phyloP scores from a whole-genome alignment of 1,284 basidiomycete species.

The Cryptococcus maquisensis region DNA sequence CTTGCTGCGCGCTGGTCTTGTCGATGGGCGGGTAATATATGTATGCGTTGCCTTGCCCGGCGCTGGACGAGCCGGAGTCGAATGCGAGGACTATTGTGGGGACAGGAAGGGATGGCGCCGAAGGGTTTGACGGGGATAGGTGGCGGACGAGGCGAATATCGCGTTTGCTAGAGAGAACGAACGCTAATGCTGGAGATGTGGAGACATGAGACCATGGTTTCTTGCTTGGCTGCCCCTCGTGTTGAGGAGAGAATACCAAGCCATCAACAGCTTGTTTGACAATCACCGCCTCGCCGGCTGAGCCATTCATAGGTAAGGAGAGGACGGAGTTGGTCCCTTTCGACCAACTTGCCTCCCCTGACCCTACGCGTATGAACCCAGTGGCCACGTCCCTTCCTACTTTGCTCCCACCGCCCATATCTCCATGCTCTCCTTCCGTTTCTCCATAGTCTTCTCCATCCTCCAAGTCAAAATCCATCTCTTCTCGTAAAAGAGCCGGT shows the following conservation, averaged over 20 bases:
- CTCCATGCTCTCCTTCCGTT: conserved; percentile 50
- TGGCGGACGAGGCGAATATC: conserved; percentile 81
- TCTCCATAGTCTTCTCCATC: conserved; percentile 54
- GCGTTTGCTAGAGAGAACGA: conserved; percentile 89
- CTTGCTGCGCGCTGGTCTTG: conserved; percentile 65
- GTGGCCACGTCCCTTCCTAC: conserved; percentile 37
- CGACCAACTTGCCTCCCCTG: conserved; percentile 26
- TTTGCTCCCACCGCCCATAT: conserved; percentile 17
- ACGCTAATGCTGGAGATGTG: conserved; percentile 83
- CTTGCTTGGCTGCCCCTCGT: conserved; percentile 31
- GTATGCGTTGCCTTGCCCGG: conserved; percentile 66
- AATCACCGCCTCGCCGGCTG: conserved; percentile 52
- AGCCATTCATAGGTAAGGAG: conserved; percentile 42
- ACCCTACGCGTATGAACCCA: conserved; percentile 22
- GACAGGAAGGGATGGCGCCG: conserved; percentile 2
- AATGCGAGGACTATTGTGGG: conserved; percentile 62
- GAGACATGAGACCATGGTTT: conserved; percentile 66
- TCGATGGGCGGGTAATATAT: conserved; percentile 62
- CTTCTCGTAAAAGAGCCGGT: conserved; percentile 44
- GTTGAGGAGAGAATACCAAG: conserved; percentile 56
- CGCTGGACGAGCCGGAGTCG: conserved; percentile 58
- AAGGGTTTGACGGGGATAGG: conserved; percentile 30
- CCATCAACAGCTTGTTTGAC: conserved; percentile 82
- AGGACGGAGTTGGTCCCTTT: conserved; percentile 30
- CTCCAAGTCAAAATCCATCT: conserved; percentile 47